Base-by-base conservation (phyloP, 495 filamentous ascomycete species). In the Echria macrotheca region DNA sequence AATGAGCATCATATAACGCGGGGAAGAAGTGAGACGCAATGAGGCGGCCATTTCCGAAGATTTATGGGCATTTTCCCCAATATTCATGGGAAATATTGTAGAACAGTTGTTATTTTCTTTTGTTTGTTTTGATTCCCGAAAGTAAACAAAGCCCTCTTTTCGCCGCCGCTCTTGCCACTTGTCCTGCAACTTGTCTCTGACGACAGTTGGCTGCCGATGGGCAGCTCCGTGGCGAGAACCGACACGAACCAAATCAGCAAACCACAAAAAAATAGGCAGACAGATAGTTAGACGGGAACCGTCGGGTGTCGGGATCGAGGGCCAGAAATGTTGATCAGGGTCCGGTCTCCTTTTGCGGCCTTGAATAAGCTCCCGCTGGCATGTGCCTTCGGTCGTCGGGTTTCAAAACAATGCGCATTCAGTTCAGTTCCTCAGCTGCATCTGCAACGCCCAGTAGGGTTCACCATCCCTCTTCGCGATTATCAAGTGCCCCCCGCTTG, bases 261-360 rank as follows among this genome's bases (percentile, higher is more conserved):
- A 22, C 18, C 14, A 15, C 8, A 17, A 5, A 4, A 15, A 39
- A 18, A 33, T 11, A 19, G 33, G 44, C n/a, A 38, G 6, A 19
- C 17, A 22, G 46, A 17, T 12, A 15, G n/a, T 26, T 7, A 32
- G 22, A 15, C 17, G 24, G 24, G 42, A 10, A 15, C n/a, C 25
- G 25, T 14, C 17, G 24, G n/a, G n/a, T n/a, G n/a, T n/a, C n/a
- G n/a, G n/a, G n/a, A n/a, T n/a, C n/a, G n/a, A n/a, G n/a, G n/a
- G n/a, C n/a, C n/a, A n/a, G 12, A 18, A n/a, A 31, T 29, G 42
- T 44, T 44, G 42, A 44, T 44, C 42, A 44, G 42, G 42, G 42
- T 44, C 42, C 23, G 23, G 42, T 28, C 42, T 17, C 14, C 26
- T 0, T 1, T 14, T 44, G 15, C 15, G 17, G 38, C 38, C 38